These are phyloP conservation scores for Ceratonia siliqua DNA, from an alignment of 306 rosid species.

Conservation along the genomic window DNA sequence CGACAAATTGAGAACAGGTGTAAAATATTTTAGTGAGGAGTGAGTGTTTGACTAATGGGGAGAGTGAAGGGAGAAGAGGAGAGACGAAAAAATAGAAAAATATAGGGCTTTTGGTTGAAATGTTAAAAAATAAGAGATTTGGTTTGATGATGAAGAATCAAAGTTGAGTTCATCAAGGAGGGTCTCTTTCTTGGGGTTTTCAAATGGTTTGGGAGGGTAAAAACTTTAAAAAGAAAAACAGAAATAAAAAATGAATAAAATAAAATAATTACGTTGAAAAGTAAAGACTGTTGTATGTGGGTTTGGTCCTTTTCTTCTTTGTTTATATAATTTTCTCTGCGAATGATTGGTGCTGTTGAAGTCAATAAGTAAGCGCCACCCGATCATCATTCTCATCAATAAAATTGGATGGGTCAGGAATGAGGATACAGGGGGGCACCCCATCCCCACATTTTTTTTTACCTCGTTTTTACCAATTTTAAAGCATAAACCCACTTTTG, in stretches of 20 bases:
- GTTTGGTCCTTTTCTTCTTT: slow-evolving; percentile 6
- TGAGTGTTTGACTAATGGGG: slow-evolving; percentile 36
- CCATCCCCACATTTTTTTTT: too few relatives aligned
- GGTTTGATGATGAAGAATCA: slow-evolving; percentile 44
- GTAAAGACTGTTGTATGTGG: slow-evolving; percentile 21
- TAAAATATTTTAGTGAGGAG: slow-evolving; percentile 27
- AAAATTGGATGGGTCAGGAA: too few relatives aligned
- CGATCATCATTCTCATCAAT: background rate
- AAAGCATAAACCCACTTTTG: too few relatives aligned
- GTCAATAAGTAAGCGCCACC: background rate
- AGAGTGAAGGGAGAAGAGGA: slow-evolving; percentile 11
- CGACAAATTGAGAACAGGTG: slow-evolving; percentile 16
- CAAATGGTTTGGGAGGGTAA: slow-evolving; percentile 45
- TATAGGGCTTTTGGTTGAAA: slow-evolving; percentile 20
- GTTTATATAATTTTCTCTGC: slow-evolving; percentile 1
- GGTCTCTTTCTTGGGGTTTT: slow-evolving; percentile 47
- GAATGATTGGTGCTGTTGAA: slow-evolving; percentile 40
- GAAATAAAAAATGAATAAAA: too few relatives aligned
- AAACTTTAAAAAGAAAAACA: slow-evolving; percentile 29
- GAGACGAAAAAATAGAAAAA: background rate
- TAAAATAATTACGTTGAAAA: slow-evolving; percentile 29
- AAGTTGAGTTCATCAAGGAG: slow-evolving; percentile 43
- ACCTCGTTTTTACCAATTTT: too few relatives aligned
- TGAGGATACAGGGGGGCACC: too few relatives aligned
- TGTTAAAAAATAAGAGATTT: slow-evolving; percentile 30